phyloP scores from a whole-genome alignment of 805 yeast species.

The Candida orba region DNA sequence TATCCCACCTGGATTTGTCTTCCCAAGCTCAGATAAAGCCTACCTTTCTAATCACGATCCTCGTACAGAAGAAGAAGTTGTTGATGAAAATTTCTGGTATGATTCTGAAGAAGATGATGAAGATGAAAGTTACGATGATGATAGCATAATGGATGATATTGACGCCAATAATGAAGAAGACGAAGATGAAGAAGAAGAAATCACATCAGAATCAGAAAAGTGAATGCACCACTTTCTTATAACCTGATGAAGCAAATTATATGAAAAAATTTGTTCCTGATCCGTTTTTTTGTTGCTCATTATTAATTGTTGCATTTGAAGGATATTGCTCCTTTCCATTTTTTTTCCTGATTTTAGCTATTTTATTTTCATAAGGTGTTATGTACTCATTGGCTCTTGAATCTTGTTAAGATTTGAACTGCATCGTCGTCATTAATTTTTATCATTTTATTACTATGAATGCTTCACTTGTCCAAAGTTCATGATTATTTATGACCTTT shows the following conservation, averaged over 20 bases:
- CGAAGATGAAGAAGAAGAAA: slow-evolving; percentile 37
- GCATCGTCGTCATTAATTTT: not conserved
- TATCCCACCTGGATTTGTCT: slow-evolving; percentile 78
- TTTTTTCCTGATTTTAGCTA: no score
- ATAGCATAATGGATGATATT: slow-evolving; percentile 37
- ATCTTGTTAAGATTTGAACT: no score
- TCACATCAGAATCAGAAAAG: slow-evolving; percentile 24
- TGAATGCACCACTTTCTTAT: slow-evolving; percentile 9
- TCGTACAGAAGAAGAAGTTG: slow-evolving; percentile 43
- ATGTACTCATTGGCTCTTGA: no score
- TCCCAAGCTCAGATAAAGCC: slow-evolving; percentile 66
- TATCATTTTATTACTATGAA: not conserved
- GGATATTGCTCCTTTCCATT: no score
- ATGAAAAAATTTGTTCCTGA: no score
- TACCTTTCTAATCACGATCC: slow-evolving; percentile 34
- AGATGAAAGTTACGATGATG: slow-evolving; percentile 52
- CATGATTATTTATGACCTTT: not conserved
- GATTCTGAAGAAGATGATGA: slow-evolving; percentile 45
- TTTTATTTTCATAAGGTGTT: no score
- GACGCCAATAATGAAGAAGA: slow-evolving; percentile 55
- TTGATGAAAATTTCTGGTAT: slow-evolving; percentile 81
- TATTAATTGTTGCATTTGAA: no score
- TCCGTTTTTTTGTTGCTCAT: no score
- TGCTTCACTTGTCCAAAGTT: not conserved
- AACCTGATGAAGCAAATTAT: no score